These are phyloP conservation scores for Isoetes engelmannii DNA, from an alignment of 83 land plant species.

Conservation along the genomic window DNA sequence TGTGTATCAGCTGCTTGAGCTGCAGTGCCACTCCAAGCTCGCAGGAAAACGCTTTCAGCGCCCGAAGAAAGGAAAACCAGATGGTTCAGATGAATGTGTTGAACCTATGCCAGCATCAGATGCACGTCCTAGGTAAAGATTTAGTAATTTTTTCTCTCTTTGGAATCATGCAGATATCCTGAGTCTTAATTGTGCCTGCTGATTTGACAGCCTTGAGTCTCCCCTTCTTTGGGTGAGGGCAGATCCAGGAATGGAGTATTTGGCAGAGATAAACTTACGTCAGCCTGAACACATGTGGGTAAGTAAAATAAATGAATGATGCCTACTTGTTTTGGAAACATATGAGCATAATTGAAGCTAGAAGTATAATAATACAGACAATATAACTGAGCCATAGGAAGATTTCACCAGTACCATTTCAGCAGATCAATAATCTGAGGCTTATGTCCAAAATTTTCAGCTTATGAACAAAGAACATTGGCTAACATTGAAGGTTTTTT, in stretches of 20 bases:
- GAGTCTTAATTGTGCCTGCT: not conserved
- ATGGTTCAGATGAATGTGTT: constrained; percentile 79
- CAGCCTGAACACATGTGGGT: constrained; percentile 99
- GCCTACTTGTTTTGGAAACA: no score
- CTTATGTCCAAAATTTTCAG: no score
- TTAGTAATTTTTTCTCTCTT: not conserved
- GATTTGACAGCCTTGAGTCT: constrained; percentile 62
- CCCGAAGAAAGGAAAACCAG: constrained; percentile 77
- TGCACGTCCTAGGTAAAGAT: constrained; percentile 40
- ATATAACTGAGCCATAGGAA: no score
- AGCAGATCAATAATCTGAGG: no score
- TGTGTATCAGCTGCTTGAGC: constrained; percentile 70
- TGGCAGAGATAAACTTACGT: constrained; percentile 71
- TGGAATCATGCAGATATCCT: not conserved
- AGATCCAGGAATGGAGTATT: constrained; percentile 96
- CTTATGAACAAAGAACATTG: no score
- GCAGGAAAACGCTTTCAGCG: constrained; percentile 75
- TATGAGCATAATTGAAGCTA: no score
- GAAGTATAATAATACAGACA: no score
- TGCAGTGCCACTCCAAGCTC: constrained; percentile 90
- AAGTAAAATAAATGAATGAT: constrained; percentile 18
- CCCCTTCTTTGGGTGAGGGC: constrained; percentile 91
- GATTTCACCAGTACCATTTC: no score
- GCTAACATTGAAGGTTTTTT: no score
- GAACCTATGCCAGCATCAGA: constrained; percentile 41